Percentiles rank a stretch among this genome's conserved stretches.
These are phyloP conservation scores for Brassica rapa DNA, from an alignment of 345 rosid species.

Conservation along the genomic window DNA sequence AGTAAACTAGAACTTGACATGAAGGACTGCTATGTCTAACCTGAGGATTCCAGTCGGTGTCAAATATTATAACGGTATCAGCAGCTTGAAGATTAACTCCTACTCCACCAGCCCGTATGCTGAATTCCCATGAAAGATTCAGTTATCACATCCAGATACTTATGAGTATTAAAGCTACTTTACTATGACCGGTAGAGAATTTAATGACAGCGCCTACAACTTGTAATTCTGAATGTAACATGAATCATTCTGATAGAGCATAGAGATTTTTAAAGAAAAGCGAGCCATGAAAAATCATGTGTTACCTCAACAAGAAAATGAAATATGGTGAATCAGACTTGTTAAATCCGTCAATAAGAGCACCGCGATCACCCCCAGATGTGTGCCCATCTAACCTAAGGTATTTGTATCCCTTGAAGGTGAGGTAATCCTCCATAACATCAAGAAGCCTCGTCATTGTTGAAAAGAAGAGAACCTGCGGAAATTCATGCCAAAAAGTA, in stretches of 20 bases:
- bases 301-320: conserved; percentile 87
- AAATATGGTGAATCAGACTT: conserved; percentile 69
- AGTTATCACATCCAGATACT: conserved; percentile 3
- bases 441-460: conserved; percentile 98
- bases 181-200: conserved; percentile 2
- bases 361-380: conserved; percentile 88
- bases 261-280: neutral
- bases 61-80: conserved; percentile 89
- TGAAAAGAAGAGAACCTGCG: conserved; percentile 92
- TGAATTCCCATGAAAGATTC: conserved; percentile 40
- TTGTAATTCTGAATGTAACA: neutral
- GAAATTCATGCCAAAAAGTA: conserved; percentile 11
- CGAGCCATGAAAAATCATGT: conserved; percentile 8
- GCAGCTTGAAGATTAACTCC: conserved; percentile 99
- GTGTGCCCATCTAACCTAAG: conserved; percentile 96
- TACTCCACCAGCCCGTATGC: conserved; percentile 98
- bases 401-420: conserved; percentile 66
- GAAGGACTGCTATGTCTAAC: conserved; percentile 39
- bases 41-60: conserved; percentile 99
- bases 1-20: conserved; percentile 16
- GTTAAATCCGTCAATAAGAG: conserved; percentile 75
- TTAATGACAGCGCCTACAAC: neutral
- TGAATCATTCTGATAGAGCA: conserved; percentile 3
- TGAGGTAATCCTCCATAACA: conserved; percentile 92
- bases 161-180: conserved; percentile 6